Base-by-base conservation (phyloP, 495 filamentous ascomycete species). In the Sabuloglossum arenarium region DNA sequence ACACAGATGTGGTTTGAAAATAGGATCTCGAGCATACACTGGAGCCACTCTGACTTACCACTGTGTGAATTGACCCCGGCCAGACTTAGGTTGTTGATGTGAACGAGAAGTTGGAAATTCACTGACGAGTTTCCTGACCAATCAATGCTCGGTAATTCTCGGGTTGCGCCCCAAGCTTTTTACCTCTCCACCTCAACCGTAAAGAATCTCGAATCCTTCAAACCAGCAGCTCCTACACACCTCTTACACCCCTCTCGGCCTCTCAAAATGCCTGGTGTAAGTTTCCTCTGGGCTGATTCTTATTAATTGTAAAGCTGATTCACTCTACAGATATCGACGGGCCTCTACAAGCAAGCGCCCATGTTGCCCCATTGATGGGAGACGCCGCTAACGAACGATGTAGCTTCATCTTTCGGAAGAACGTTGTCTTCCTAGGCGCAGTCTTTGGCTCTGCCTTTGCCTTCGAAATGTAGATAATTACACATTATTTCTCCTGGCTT, bases 361-460 rank as follows among this genome's bases (percentile, higher is more conserved):
- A 58, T 27, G 59, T 58, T 12, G 3, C 23, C 53, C 28, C 45
- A 39, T 31, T 27, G 49, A 25, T 23, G 58, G 46, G 54, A 60
- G 61, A 57, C 56, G 54, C 19, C 21, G 59, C 45, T 62, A 45
- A 62, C 58, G 31, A 63, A 12, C 32, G 32, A 53, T 37, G 23
- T 42, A 97, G 93, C 74, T 66, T 76, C 64, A 64, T 99, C 62
- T 81, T 97, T 74, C 81, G 83, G 67, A 78, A 74, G 65, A 97
- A 99, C 73, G 78, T 76, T 59, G 73, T 82, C 68, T 94, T 90
- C 75, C 75, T 99, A 58, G 86, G 81, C 53, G 74, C 76, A 34
- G 85, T 97, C 63, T 97, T 99, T 70, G 75, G 70, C 59, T 73
- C 78, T 54, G 93, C 88, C 57, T 99, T 99, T 68, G 85, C 76